These are phyloP conservation scores for Boeremia lycopersici DNA, from an alignment of 2,329 filamentous ascomycete species.

Conservation along the genomic window DNA sequence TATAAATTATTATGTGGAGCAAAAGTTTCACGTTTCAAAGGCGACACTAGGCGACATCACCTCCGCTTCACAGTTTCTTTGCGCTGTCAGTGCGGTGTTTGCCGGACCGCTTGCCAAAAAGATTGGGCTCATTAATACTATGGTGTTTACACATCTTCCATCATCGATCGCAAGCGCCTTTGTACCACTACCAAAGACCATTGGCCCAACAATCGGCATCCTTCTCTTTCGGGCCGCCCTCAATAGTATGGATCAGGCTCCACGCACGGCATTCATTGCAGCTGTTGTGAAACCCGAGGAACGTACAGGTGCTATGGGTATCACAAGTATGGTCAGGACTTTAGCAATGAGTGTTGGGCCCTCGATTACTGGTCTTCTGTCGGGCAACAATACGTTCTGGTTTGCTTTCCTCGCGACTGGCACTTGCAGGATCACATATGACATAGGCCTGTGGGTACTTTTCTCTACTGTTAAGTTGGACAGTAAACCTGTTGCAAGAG, in stretches of 20 bases:
- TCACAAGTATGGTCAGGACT: conserved; percentile 66
- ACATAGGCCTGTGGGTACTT: conserved; percentile 46
- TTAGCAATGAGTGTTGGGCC: conserved; percentile 60
- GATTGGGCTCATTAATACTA: conserved; percentile 67
- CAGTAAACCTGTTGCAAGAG: conserved; percentile 21
- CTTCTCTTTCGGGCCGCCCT: conserved; percentile 66
- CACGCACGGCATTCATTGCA: conserved; percentile 69
- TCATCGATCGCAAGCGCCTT: conserved; percentile 62
- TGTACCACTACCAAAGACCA: conserved; percentile 61
- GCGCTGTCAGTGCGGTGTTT: conserved; percentile 61
- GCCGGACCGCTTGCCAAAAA: conserved; percentile 63
- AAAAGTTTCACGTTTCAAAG: conserved; percentile 49
- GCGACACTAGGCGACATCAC: conserved; percentile 66
- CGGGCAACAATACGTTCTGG: conserved; percentile 44
- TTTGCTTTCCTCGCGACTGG: conserved; percentile 47
- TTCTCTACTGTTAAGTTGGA: conserved; percentile 46
- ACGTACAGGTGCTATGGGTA: conserved; percentile 72
- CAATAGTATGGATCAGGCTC: conserved; percentile 74
- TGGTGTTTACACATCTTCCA: conserved; percentile 58
- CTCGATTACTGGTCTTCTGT: conserved; percentile 44
- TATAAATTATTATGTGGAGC: conserved; percentile 47
- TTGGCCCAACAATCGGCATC: conserved; percentile 60
- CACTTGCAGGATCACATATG: conserved; percentile 44
- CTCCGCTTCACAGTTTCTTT: conserved; percentile 54
- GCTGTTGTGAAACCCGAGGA: conserved; percentile 69